phyloP scores from a whole-genome alignment of 2,329 filamentous ascomycete species.

The Fusarium albidum region DNA sequence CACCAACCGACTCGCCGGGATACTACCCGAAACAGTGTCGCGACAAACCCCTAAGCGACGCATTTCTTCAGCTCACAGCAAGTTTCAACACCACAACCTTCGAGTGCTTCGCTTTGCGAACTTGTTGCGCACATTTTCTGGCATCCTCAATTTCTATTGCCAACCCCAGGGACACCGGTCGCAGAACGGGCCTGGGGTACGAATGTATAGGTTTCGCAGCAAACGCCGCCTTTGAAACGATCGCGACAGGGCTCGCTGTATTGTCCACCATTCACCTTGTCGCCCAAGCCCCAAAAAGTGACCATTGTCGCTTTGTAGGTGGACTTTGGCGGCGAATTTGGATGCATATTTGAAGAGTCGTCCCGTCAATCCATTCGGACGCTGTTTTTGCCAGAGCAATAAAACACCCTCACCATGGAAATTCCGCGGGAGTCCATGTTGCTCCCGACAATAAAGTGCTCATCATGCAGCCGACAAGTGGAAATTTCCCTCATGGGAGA shows the following conservation, averaged over 20 bases:
- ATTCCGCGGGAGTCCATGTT: slow-evolving; percentile 70
- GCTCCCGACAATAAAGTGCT: slow-evolving; percentile 88
- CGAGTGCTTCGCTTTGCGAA: slow-evolving; percentile 1
- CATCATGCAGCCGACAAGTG: slow-evolving; percentile 78
- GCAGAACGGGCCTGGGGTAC: slow-evolving; percentile 41
- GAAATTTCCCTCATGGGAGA: slow-evolving; percentile 88
- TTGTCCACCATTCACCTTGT: slow-evolving; percentile 4
- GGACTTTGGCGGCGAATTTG: slow-evolving; percentile 5
- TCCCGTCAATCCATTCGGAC: slow-evolving; percentile 6
- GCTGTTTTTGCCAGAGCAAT: neutral
- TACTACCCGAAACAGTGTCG: slow-evolving; percentile 3
- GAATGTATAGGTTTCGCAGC: slow-evolving; percentile 33
- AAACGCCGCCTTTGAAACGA: slow-evolving; percentile 24
- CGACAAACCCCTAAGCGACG: slow-evolving; percentile 6
- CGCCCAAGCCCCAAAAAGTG: slow-evolving; percentile 8
- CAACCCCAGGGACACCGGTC: slow-evolving; percentile 40
- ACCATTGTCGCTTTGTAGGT: slow-evolving; percentile 2
- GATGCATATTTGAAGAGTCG: slow-evolving; percentile 19
- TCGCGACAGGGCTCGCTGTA: slow-evolving; percentile 13
- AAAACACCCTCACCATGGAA: slow-evolving; percentile 51
- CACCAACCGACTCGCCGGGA: slow-evolving; percentile 9
- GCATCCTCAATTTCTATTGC: slow-evolving; percentile 21
- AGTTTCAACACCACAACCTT: neutral
- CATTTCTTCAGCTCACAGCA: neutral
- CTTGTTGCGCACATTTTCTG: slow-evolving; percentile 15